These are phyloP conservation scores for Musa itinerans DNA, from an alignment of 176 grass and related monocot species.

Conservation along the genomic window DNA sequence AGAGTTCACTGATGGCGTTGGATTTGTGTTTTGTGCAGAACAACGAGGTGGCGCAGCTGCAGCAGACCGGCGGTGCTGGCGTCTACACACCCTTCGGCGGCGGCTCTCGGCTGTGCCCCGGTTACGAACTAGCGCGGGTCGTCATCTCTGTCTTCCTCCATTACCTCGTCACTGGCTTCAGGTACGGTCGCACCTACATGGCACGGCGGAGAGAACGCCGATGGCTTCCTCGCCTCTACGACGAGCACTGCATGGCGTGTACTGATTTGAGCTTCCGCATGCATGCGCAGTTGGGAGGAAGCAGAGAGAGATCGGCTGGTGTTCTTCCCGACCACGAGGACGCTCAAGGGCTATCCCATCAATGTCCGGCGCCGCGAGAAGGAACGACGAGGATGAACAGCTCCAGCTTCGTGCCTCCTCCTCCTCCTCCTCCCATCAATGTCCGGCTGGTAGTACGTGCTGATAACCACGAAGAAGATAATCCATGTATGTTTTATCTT, in stretches of 20 bases:
- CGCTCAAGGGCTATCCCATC: conserved; percentile 83
- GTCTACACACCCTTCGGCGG: conserved; percentile 82
- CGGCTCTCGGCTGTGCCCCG: conserved; percentile 72
- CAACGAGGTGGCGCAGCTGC: conserved; percentile 45
- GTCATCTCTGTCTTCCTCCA: conserved; percentile 85
- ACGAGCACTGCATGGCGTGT: background rate
- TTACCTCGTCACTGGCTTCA: conserved; percentile 64
- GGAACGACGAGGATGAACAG: background rate
- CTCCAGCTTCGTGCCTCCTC: background rate
- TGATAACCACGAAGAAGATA: too few relatives aligned
- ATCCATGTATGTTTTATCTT: too few relatives aligned
- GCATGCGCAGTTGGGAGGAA: conserved; percentile 67
- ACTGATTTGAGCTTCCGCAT: background rate
- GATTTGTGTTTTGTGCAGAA: conserved; percentile 23
- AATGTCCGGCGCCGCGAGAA: conserved; percentile 25
- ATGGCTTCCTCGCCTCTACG: too few relatives aligned
- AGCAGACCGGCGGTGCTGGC: conserved; percentile 37
- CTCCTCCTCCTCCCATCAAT: background rate
- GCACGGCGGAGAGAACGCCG: too few relatives aligned
- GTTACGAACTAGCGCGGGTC: conserved; percentile 77
- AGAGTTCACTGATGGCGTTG: background rate
- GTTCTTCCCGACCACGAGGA: conserved; percentile 87
- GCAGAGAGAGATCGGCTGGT: conserved; percentile 67
- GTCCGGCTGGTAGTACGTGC: too few relatives aligned
- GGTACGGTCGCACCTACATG: conserved; percentile 15